phyloP scores from a whole-genome alignment of 768 basidiomycete species.

The Boletus rubropictus region DNA sequence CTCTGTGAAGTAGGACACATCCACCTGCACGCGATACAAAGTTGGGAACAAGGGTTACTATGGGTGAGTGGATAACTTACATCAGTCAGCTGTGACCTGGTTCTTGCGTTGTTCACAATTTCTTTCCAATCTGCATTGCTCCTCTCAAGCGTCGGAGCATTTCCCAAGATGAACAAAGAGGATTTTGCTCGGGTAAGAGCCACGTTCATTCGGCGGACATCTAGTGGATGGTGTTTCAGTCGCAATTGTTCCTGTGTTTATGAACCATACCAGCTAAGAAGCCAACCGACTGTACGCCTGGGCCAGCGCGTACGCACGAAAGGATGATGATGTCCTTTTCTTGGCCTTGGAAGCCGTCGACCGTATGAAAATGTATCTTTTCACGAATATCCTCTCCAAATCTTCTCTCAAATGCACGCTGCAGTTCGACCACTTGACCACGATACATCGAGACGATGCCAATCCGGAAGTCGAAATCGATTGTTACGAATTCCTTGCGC shows the following conservation, averaged over 20 bases:
- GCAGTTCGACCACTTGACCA: conserved; percentile 77
- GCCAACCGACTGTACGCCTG: conserved; percentile 75
- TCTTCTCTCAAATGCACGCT: conserved; percentile 56
- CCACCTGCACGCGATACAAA: conserved; percentile 21
- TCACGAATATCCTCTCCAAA: conserved; percentile 69
- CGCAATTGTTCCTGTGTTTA: background rate
- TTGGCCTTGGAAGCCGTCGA: conserved; percentile 98
- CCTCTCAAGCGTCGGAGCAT: conserved; percentile 82
- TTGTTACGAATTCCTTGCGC: conserved; percentile 51
- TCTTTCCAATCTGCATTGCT: conserved; percentile 75
- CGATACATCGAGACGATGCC: conserved; percentile 92
- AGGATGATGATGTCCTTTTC: conserved; percentile 98
- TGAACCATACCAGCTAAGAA: conserved; percentile 68
- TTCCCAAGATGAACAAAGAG: conserved; percentile 89
- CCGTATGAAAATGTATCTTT: conserved; percentile 90
- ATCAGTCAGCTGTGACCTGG: conserved; percentile 55
- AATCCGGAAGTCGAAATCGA: conserved; percentile 51
- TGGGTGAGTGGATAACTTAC: conserved; percentile 34
- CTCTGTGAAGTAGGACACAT: conserved; percentile 36
- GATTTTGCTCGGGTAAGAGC: conserved; percentile 94
- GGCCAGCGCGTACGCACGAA: conserved; percentile 92
- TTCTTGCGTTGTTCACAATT: conserved; percentile 72
- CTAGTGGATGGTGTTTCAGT: conserved; percentile 29
- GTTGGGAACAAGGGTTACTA: background rate
- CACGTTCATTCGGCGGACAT: conserved; percentile 94